Evolutionary conservation across 2,329 filamentous ascomycete genomes (phyloP).

Genomic region (Macrophomina pseudophaseolina): DNA sequence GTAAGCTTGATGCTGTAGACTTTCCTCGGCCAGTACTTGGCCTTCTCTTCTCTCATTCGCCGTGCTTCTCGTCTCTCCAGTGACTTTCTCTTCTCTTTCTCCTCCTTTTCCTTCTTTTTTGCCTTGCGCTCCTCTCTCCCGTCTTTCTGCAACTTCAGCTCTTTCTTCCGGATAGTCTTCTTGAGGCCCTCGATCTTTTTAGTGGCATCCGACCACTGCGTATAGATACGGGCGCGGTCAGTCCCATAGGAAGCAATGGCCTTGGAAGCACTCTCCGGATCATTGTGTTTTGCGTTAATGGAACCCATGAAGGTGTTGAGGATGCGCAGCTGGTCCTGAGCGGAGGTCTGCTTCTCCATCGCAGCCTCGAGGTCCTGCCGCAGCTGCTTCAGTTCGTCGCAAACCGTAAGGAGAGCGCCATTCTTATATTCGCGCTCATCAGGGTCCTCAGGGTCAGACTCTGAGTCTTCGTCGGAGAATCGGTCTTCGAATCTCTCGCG

Average conservation of each 20-base stretch:
- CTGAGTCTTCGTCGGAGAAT: slow-evolving; percentile 51
- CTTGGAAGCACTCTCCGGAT: slow-evolving; percentile 38
- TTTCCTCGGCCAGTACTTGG: slow-evolving; percentile 44
- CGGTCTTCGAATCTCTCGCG: slow-evolving; percentile 60
- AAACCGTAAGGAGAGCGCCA: slow-evolving; percentile 51
- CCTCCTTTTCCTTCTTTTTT: slow-evolving; percentile 28
- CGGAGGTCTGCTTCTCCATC: slow-evolving; percentile 35
- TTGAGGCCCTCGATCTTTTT: slow-evolving; percentile 34
- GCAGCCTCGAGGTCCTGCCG: slow-evolving; percentile 30
- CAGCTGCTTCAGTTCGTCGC: slow-evolving; percentile 33
- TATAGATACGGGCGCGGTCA: slow-evolving; percentile 37
- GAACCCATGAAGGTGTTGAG: slow-evolving; percentile 45
- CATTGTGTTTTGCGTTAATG: slow-evolving; percentile 38
- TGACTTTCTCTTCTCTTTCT: slow-evolving; percentile 36
- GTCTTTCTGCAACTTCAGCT: not conserved
- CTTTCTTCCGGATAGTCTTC: slow-evolving; percentile 33
- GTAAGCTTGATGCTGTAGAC: slow-evolving; percentile 45
- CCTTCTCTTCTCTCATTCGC: slow-evolving; percentile 39
- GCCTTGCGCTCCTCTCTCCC: not conserved
- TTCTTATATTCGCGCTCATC: slow-evolving; percentile 52
- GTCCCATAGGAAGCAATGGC: slow-evolving; percentile 43
- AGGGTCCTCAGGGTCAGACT: slow-evolving; percentile 39
- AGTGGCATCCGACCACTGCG: slow-evolving; percentile 33
- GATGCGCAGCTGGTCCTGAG: slow-evolving; percentile 33
- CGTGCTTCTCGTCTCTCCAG: slow-evolving; percentile 36